Percentiles rank a stretch among this genome's conserved stretches.
Conservation (phyloP, 805 yeast species). For the Diddensiella transvaalensis region DNA sequence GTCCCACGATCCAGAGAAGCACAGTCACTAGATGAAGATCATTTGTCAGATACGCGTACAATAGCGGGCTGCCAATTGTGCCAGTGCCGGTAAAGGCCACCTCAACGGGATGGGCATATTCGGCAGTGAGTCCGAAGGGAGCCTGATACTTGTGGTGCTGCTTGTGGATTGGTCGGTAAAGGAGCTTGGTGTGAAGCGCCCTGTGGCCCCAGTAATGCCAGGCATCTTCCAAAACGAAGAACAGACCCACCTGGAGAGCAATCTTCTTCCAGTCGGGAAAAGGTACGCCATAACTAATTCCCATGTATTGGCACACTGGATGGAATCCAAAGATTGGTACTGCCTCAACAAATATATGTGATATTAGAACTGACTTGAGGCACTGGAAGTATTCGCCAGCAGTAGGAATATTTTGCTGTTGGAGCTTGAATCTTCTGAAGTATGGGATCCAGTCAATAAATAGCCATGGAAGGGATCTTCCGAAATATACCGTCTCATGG, state of each 20-base stretch:
- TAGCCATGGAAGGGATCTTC: slow-evolving; percentile 90
- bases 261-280: slow-evolving; percentile 68
- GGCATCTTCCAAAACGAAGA: slow-evolving; percentile 83
- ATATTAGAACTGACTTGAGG: slow-evolving; percentile 72
- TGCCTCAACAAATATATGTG: slow-evolving; percentile 91
- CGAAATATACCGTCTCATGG: slow-evolving; percentile 89
- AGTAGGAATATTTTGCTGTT: slow-evolving; percentile 77
- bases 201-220: slow-evolving; percentile 98
- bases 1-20: slow-evolving; percentile 78
- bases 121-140: slow-evolving; percentile 96
- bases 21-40: slow-evolving; percentile 83
- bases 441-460: slow-evolving; percentile 80
- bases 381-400: slow-evolving; percentile 89
- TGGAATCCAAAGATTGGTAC: slow-evolving; percentile 97
- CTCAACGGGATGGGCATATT: slow-evolving; percentile 95
- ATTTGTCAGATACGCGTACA: slow-evolving; percentile 71
- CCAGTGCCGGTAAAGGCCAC: slow-evolving; percentile 89
- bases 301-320: slow-evolving; percentile 78
- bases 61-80: slow-evolving; percentile 90
- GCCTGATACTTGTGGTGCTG: slow-evolving; percentile 98
- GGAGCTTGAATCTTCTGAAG: slow-evolving; percentile 84
- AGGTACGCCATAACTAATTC: slow-evolving; percentile 74
- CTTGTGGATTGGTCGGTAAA: slow-evolving; percentile 86
- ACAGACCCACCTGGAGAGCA: slow-evolving; percentile 61
- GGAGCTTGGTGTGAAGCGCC: slow-evolving; percentile 76